These are phyloP conservation scores for Penicillium rolfsii DNA, from an alignment of 2,329 filamentous ascomycete genomes.

Conservation along the genomic window DNA sequence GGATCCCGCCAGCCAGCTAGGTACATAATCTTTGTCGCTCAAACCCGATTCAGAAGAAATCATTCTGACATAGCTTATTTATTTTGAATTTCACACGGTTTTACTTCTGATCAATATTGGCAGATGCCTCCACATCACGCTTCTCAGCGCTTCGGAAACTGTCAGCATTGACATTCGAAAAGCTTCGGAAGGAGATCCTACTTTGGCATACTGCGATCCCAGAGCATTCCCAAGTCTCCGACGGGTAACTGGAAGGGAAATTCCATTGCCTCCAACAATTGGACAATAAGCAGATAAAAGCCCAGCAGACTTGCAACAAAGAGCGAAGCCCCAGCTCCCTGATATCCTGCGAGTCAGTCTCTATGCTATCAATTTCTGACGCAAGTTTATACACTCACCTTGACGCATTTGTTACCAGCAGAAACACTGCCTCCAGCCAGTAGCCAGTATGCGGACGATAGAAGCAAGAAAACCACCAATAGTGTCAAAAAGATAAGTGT, in stretches of 20 bases:
- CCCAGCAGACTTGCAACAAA: conserved; percentile 55
- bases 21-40: not conserved
- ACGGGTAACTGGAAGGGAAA: conserved; percentile 57
- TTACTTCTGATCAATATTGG: not conserved
- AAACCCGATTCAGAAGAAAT: no score
- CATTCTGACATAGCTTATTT: not conserved
- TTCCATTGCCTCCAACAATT: conserved; percentile 57
- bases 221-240: conserved; percentile 32
- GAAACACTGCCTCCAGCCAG: conserved; percentile 48
- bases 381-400: conserved; percentile 18
- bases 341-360: not conserved
- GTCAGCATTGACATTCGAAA: not conserved
- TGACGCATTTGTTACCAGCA: conserved; percentile 35
- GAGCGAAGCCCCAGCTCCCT: conserved; percentile 53
- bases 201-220: conserved; percentile 14
- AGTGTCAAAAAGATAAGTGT: conserved; percentile 69
- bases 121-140: conserved; percentile 4
- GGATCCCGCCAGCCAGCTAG: not conserved
- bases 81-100: not conserved
- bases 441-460: conserved; percentile 65
- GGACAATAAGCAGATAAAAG: conserved; percentile 59
- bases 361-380: no score
- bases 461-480: conserved; percentile 60
- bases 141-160: not conserved
- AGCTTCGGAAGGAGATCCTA: not conserved